Percentiles rank a stretch among this genome's conserved stretches.
These are phyloP conservation scores for Capsaspora owczarzaki DNA, from an alignment of 78 protist species.

Conservation along the genomic window DNA sequence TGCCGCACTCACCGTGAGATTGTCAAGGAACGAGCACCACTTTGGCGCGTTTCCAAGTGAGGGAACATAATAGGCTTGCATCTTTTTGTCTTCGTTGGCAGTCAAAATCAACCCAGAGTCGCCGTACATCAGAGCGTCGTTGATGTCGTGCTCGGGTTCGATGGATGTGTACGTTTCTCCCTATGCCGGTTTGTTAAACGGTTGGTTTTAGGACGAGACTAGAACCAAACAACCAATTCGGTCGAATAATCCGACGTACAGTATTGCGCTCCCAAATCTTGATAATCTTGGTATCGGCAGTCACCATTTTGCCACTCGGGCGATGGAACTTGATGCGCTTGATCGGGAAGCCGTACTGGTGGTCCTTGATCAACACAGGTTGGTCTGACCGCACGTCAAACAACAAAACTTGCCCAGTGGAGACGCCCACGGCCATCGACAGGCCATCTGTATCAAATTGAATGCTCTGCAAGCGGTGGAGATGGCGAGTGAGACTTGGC, in stretches of 20 bases:
- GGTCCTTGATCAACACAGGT: constrained; percentile 76
- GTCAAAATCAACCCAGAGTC: constrained; percentile 69
- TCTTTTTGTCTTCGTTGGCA: constrained; percentile 66
- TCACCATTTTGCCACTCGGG: constrained; percentile 28
- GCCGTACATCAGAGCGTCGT: constrained; percentile 15
- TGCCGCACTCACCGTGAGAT: constrained; percentile 50
- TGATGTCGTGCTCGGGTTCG: constrained; percentile 66
- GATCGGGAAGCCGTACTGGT: constrained; percentile 76
- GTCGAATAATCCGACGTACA: no score
- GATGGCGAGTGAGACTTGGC: no score
- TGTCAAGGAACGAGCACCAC: constrained; percentile 91
- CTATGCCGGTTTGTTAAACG: not conserved
- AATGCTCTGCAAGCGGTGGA: constrained; percentile 15
- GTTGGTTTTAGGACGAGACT: not conserved
- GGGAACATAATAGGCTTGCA: constrained; percentile 83
- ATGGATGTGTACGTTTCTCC: constrained; percentile 49
- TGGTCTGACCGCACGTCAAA: constrained; percentile 74
- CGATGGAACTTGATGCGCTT: constrained; percentile 45
- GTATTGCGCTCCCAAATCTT: constrained; percentile 59
- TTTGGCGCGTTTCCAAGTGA: constrained; percentile 94
- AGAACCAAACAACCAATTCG: not conserved
- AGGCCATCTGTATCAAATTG: constrained; percentile 59
- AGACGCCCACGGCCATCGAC: constrained; percentile 71
- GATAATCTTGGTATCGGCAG: constrained; percentile 56
- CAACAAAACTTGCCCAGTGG: constrained; percentile 63